phyloP scores from a whole-genome alignment of 306 rosid genomes.

The Quercus suber region DNA sequence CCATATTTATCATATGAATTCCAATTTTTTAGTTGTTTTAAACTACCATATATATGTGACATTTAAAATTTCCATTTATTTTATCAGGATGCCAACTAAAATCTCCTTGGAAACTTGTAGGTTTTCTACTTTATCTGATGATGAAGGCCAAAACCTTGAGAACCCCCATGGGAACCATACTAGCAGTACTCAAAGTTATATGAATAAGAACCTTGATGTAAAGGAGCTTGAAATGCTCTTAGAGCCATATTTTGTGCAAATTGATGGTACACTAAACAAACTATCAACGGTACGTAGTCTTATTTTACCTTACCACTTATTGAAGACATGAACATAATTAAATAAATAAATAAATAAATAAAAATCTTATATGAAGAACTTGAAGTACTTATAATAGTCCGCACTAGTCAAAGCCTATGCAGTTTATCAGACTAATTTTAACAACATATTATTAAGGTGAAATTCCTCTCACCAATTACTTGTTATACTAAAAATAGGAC shows the following conservation, averaged over 20 bases:
- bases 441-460: no score
- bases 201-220: conserved; percentile 46
- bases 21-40: no score
- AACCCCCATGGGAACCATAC: conserved; percentile 25
- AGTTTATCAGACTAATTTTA: no score
- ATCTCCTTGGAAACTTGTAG: conserved; percentile 56
- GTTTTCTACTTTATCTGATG: neutral
- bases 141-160: conserved; percentile 6
- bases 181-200: conserved; percentile 10
- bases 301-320: neutral
- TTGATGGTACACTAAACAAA: conserved; percentile 68
- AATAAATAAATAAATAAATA: no score
- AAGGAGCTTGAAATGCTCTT: conserved; percentile 86
- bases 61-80: neutral
- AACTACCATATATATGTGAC: neutral
- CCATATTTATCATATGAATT: no score
- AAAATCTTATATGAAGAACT: no score
- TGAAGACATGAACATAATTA: no score
- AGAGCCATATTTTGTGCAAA: conserved; percentile 83
- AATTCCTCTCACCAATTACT: no score
- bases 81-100: conserved; percentile 43
- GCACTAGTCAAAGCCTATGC: no score
- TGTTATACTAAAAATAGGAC: no score
- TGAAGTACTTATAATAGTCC: no score
- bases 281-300: conserved; percentile 51